Conservation (phyloP, 306 rosid genomes). For the Lathyrus oleraceus region DNA sequence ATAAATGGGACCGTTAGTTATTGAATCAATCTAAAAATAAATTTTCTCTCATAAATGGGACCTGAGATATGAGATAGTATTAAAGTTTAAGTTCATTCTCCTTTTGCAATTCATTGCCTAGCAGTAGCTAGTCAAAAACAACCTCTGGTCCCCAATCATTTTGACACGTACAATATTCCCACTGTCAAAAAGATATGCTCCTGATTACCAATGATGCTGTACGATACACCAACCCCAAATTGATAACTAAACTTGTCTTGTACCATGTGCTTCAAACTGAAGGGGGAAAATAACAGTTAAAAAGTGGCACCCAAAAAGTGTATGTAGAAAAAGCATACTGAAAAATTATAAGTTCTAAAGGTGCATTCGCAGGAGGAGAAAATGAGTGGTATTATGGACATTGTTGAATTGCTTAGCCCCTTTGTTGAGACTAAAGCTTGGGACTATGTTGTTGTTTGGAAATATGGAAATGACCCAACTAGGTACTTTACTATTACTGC, state of each 20-base stretch:
- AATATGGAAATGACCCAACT: conserved; percentile 66
- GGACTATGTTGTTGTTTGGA: conserved; percentile 80
- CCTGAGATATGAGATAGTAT: too few relatives aligned
- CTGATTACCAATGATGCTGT: conserved; percentile 36
- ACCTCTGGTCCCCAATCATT: conserved; percentile 29
- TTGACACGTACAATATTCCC: conserved; percentile 38
- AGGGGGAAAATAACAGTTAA: not conserved
- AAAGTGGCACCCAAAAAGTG: not conserved
- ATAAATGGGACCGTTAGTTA: too few relatives aligned
- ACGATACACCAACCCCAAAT: conserved; percentile 5
- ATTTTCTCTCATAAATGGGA: too few relatives aligned
- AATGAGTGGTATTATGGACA: conserved; percentile 39
- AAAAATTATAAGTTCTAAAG: not conserved
- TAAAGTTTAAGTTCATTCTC: not conserved
- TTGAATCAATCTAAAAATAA: too few relatives aligned
- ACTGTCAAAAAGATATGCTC: conserved; percentile 46
- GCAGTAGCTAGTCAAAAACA: conserved; percentile 48
- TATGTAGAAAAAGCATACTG: not conserved
- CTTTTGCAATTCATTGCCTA: conserved; percentile 4
- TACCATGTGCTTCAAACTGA: conserved; percentile 50
- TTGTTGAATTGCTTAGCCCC: conserved; percentile 61
- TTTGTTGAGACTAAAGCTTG: conserved; percentile 54
- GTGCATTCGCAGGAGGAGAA: conserved; percentile 27
- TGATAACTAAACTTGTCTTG: conserved; percentile 37
- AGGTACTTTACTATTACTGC: conserved; percentile 28